phyloP scores from a whole-genome alignment of 2,329 filamentous ascomycete species.

The Juglanconis juglandina region DNA sequence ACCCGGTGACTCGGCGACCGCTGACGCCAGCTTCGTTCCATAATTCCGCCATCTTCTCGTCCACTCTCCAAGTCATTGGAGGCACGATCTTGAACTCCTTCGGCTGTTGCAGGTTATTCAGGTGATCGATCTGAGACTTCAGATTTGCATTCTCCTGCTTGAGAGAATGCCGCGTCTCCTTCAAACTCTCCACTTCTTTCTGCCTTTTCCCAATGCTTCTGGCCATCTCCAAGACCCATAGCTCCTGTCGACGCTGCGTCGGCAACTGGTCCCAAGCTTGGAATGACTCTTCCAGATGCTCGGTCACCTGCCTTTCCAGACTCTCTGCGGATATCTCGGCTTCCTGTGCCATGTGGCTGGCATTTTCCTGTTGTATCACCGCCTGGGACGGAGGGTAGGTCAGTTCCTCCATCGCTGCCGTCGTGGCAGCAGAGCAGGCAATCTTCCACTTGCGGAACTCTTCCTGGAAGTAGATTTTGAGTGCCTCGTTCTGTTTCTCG shows the following conservation, averaged over 20 bases:
- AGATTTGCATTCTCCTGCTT: constrained; percentile 57
- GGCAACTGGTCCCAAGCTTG: constrained; percentile 70
- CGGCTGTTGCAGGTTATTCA: constrained; percentile 57
- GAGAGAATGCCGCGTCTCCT: constrained; percentile 45
- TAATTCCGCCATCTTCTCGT: constrained; percentile 44
- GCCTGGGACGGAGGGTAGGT: constrained; percentile 41
- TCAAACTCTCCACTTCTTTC: constrained; percentile 51
- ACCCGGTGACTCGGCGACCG: constrained; percentile 39
- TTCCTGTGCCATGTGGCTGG: constrained; percentile 43
- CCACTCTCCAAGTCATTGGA: constrained; percentile 50
- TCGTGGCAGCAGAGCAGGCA: constrained; percentile 47
- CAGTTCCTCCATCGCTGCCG: constrained; percentile 48
- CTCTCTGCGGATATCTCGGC: constrained; percentile 51
- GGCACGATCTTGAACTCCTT: constrained; percentile 54
- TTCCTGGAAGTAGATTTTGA: constrained; percentile 64
- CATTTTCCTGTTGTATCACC: constrained; percentile 38
- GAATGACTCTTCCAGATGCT: constrained; percentile 76
- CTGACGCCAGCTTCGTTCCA: constrained; percentile 44
- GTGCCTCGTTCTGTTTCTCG: constrained; percentile 68
- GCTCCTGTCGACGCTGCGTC: constrained; percentile 50
- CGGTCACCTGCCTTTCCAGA: constrained; percentile 66
- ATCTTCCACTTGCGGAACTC: constrained; percentile 66
- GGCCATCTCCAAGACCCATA: constrained; percentile 61
- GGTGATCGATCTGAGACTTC: constrained; percentile 55
- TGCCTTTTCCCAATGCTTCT: constrained; percentile 56